A percentile compares a stretch with the other conserved stretches of the same genome.
These are phyloP conservation scores for Tubosaeta brunneosetosa DNA, from an alignment of 768 basidiomycete species.

Conservation along the genomic window DNA sequence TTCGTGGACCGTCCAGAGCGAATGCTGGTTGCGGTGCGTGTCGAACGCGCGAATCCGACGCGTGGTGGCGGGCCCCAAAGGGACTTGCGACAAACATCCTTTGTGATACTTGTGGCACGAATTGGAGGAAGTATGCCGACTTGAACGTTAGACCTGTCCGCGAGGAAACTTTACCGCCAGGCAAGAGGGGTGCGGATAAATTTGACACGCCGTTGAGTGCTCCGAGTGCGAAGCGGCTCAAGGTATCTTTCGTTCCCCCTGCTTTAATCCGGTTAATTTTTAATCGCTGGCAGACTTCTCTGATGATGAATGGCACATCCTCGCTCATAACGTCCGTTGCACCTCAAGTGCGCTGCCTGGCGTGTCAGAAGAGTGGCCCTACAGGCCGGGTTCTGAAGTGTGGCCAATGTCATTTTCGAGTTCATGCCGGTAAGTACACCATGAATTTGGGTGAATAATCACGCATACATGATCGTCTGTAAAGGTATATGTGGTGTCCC, in stretches of 20 bases:
- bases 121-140: constrained; percentile 93
- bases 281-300: constrained; percentile 22
- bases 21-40: constrained; percentile 76
- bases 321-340: constrained; percentile 51
- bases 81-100: constrained; percentile 73
- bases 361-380: constrained; percentile 72
- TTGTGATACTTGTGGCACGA: constrained; percentile 81
- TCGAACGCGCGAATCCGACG: constrained; percentile 68
- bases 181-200: constrained; percentile 45
- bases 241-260: constrained; percentile 34
- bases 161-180: constrained; percentile 53
- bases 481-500: constrained; percentile 66
- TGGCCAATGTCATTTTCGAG: constrained; percentile 69
- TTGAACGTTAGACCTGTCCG: constrained; percentile 69
- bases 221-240: constrained; percentile 58
- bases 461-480: constrained; percentile 5
- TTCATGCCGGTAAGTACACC: constrained; percentile 61
- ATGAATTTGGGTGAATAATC: not conserved
- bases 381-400: constrained; percentile 78
- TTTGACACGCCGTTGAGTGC: constrained; percentile 53
- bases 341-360: constrained; percentile 67
- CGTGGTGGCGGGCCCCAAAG: constrained; percentile 93
- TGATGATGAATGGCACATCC: constrained; percentile 51
- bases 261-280: not conserved
- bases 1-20: constrained; percentile 50